Conservation (phyloP, 176 grass and related monocot species). For the Aegilops umbellulata region DNA sequence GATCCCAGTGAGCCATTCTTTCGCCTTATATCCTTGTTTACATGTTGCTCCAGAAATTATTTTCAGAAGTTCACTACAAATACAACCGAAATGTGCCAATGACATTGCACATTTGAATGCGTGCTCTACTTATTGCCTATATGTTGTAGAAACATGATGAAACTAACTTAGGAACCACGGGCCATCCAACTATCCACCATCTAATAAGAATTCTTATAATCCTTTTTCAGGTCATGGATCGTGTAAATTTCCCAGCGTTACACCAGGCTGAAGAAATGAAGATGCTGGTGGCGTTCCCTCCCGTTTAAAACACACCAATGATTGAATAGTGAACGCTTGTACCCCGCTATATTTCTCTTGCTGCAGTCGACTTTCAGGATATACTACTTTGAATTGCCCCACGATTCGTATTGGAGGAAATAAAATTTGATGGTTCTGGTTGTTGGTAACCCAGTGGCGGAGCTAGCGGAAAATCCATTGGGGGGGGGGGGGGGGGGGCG, state of each 20-base stretch:
- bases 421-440: not conserved
- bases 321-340: not conserved
- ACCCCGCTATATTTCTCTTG: not conserved
- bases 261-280: not conserved
- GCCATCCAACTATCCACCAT: too few relatives aligned
- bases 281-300: not conserved
- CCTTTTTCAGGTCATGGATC: slow-evolving; percentile 29
- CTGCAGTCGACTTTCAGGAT: not conserved
- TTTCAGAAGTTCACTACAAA: too few relatives aligned
- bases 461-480: too few relatives aligned
- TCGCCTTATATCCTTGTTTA: too few relatives aligned
- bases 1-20: slow-evolving; percentile 50
- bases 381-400: not conserved
- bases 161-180: too few relatives aligned
- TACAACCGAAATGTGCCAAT: too few relatives aligned
- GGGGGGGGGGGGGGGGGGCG: too few relatives aligned
- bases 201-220: not conserved
- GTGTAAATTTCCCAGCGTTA: slow-evolving; percentile 18
- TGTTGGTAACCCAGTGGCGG: not conserved
- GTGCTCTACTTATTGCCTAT: too few relatives aligned
- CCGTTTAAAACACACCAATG: not conserved
- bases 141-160: too few relatives aligned
- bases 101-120: too few relatives aligned
- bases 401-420: not conserved
- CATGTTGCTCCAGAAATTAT: too few relatives aligned